phyloP scores from a whole-genome alignment of 2,329 filamentous ascomycete genomes.

The Zymoseptoria crescenta region DNA sequence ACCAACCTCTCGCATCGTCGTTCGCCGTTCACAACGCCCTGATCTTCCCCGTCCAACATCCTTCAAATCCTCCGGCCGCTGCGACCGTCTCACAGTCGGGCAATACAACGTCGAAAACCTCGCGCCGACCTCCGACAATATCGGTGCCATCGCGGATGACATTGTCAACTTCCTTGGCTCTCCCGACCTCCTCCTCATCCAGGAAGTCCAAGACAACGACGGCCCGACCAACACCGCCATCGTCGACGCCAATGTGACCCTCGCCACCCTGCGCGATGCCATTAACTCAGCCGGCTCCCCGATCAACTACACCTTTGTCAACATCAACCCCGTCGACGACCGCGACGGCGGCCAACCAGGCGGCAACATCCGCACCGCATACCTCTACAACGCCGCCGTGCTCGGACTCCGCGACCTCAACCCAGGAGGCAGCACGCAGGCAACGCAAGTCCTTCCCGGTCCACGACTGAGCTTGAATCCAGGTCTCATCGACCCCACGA shows the following conservation, averaged over 20 bases:
- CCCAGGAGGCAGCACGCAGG: conserved; percentile 47
- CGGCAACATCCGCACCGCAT: conserved; percentile 64
- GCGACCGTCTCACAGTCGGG: conserved; percentile 55
- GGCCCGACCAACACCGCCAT: conserved; percentile 54
- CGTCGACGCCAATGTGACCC: conserved; percentile 51
- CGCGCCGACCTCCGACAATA: conserved; percentile 46
- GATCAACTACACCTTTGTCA: conserved; percentile 50
- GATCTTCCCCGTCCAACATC: conserved; percentile 44
- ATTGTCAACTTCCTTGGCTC: conserved; percentile 56
- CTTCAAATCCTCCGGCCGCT: conserved; percentile 49
- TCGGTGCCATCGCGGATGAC: conserved; percentile 54
- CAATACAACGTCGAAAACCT: conserved; percentile 67
- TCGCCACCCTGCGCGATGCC: conserved; percentile 47
- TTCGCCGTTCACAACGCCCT: conserved; percentile 40
- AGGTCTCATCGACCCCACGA: conserved; percentile 57
- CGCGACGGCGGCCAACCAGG: conserved; percentile 60
- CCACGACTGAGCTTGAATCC: conserved; percentile 60
- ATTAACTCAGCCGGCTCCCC: conserved; percentile 44
- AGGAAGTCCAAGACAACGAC: conserved; percentile 63
- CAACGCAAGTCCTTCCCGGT: conserved; percentile 50
- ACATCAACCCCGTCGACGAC: conserved; percentile 53
- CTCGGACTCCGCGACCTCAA: conserved; percentile 54
- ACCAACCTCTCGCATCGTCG: conserved; percentile 50
- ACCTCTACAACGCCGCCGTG: conserved; percentile 57
- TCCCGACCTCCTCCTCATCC: conserved; percentile 60